Evolutionary conservation across 2,329 filamentous ascomycete genomes (phyloP), one percentile per base, ranked within the genome.

Genomic region (Paecilomyces dactylethromorphus): DNA sequence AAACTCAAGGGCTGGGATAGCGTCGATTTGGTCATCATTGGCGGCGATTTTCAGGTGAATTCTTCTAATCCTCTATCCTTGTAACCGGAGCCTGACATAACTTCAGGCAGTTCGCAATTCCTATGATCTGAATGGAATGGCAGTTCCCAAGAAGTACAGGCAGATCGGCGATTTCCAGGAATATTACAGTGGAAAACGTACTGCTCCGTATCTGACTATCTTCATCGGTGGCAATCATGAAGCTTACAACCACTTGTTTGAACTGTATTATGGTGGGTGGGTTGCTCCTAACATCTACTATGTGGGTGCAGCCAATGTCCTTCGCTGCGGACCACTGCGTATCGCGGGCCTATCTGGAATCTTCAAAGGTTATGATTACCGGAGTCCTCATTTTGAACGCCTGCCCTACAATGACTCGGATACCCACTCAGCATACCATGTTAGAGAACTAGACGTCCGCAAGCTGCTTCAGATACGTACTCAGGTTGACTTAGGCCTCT

Each of bases 261-360:
- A 99, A 76, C 83, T 99, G 0, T 96, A 91, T 78, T 96, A 97
- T 71, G 94, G 94, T 56, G 94, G 94, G 55, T 99, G 94, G 94
- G 94, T 91, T 5, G 93, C 93, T 7, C 92, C 91, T 8, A 96
- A 94, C 65, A 97, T 99, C 63, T 99, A 97, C 80, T 99, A 97
- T 76, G 83, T 97, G 73, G 94, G 94, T 54, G 91, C 92, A 33
- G 91, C 94, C 60, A 97, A 96, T 70, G 87, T 99, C 8, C 72
- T 99, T 49, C 87, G 88, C 18, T 80, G 95, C 32, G 93, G 93
- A 0, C 88, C 90, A 1, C 77, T 99, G 54, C 87, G 94, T 22
- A 96, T 99, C 62, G 90, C 91, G 35, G 93, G 89, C 4, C 80
- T 97, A 72, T 94, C 91, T 56, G 94, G 94, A 5, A 99, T 99